A percentile compares a stretch with the other conserved stretches of the same genome.
Conservation (phyloP, 2,329 filamentous ascomycete genomes). For the Aspergillus caelatus region DNA sequence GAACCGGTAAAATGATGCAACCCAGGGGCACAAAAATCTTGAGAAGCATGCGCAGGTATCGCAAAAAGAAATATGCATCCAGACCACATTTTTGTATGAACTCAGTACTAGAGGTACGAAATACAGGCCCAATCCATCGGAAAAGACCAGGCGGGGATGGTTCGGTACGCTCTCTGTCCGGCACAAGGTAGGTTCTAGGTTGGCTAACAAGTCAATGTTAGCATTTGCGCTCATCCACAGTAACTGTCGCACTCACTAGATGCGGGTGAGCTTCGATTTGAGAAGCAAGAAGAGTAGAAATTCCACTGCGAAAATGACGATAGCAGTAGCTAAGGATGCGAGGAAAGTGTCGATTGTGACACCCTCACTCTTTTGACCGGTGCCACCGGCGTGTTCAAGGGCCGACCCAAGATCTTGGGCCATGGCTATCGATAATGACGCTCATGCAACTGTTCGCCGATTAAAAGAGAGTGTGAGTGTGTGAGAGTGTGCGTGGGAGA, state of each 20-base stretch:
- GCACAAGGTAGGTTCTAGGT: conserved; percentile 82
- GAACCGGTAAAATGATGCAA: conserved; percentile 75
- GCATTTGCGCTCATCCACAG: background rate
- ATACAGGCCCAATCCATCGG: conserved; percentile 60
- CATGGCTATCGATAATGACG: conserved; percentile 22
- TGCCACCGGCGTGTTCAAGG: conserved; percentile 39
- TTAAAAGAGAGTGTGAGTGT: background rate
- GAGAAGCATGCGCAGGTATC: conserved; percentile 82
- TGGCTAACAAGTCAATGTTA: conserved; percentile 55
- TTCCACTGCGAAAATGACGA: conserved; percentile 64
- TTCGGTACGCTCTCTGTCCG: conserved; percentile 80
- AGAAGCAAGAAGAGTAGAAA: conserved; percentile 74
- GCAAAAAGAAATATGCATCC: conserved; percentile 95
- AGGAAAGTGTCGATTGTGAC: conserved; percentile 58
- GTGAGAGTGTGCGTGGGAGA: too few relatives aligned
- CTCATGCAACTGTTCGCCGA: conserved; percentile 1
- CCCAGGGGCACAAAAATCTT: conserved; percentile 90
- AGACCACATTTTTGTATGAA: conserved; percentile 94
- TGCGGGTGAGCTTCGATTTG: conserved; percentile 76
- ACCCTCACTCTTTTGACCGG: conserved; percentile 38
- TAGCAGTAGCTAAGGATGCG: conserved; percentile 64
- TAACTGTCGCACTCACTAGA: conserved; percentile 65
- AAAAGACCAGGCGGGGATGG: conserved; percentile 65
- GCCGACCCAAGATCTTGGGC: conserved; percentile 34
- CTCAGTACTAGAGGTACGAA: conserved; percentile 73